These are phyloP conservation scores for Colletotrichum sp. DNA, from an alignment of 2,329 filamentous ascomycete species.

Conservation along the genomic window DNA sequence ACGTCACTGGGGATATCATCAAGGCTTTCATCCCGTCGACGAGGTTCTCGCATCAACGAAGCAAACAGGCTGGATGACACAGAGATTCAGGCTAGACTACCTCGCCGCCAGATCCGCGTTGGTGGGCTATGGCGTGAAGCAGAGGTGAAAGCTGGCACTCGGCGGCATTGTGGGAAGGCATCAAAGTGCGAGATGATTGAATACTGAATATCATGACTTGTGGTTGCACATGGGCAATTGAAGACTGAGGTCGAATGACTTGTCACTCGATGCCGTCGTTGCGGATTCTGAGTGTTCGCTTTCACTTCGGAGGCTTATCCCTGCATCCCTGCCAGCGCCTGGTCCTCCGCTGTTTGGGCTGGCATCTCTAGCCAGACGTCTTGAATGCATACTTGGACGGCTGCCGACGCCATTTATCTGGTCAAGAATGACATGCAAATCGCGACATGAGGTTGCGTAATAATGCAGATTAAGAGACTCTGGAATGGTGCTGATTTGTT, in stretches of 20 bases:
- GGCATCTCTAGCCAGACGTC: not conserved
- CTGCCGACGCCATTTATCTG: not conserved
- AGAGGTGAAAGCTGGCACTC: not conserved
- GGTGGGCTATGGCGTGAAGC: not conserved
- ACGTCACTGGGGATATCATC: not conserved
- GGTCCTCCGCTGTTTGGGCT: not conserved
- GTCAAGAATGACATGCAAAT: not conserved
- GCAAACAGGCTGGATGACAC: not conserved
- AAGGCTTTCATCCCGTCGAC: not conserved
- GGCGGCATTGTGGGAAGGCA: not conserved
- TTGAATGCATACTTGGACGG: not conserved
- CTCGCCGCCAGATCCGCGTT: not conserved
- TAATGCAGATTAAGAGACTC: not conserved
- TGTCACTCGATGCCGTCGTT: not conserved
- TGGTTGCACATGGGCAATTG: not conserved
- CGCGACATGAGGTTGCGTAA: not conserved
- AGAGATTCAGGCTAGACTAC: not conserved
- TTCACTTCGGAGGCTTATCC: slow-evolving; percentile 11
- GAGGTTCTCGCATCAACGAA: not conserved
- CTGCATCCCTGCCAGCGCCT: slow-evolving; percentile 7
- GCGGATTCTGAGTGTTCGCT: not conserved
- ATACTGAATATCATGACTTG: not conserved
- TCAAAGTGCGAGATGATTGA: not conserved
- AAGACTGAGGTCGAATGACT: not conserved
- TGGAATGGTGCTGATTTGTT: not conserved